Conservation (phyloP, 352 stramenopile species). For the Globisporangium radiosum region DNA sequence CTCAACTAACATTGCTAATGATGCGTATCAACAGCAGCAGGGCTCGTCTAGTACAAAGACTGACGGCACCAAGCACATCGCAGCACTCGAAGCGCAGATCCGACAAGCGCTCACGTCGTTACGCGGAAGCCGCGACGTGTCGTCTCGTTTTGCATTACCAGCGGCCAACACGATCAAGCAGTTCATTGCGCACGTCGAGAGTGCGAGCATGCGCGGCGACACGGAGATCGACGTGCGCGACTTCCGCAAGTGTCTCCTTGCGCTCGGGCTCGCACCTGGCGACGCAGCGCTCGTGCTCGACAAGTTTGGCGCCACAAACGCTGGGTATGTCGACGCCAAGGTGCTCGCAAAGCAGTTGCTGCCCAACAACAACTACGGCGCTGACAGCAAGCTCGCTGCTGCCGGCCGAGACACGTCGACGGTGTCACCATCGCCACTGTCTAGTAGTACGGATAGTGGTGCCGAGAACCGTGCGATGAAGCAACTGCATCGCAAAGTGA, state of each 20-base stretch:
- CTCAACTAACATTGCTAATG: too few species aligned
- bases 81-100: conserved; percentile 15
- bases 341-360: conserved; percentile 21
- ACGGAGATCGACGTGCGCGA: conserved; percentile 15
- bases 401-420: not conserved
- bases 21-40: not conserved
- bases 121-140: not conserved
- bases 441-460: not conserved
- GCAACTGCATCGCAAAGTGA: conserved; percentile 48
- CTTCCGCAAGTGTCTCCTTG: conserved; percentile 33
- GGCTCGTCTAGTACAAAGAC: not conserved
- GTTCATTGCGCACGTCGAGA: conserved; percentile 19
- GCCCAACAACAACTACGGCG: conserved; percentile 7
- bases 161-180: conserved; percentile 22
- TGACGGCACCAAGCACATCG: conserved; percentile 10
- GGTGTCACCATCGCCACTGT: not conserved
- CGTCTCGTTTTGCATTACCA: conserved; percentile 9
- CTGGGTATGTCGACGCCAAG: conserved; percentile 13
- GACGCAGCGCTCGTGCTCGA: conserved; percentile 27
- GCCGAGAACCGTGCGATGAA: conserved; percentile 15
- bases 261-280: conserved; percentile 20
- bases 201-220: conserved; percentile 1
- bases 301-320: conserved; percentile 15
- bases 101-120: conserved; percentile 24
- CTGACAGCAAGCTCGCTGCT: not conserved